A percentile compares a stretch with the other conserved stretches of the same genome.
Evolutionary conservation across 2,329 filamentous ascomycete genomes (phyloP).

Genomic region (Fusarium miscanthi): DNA sequence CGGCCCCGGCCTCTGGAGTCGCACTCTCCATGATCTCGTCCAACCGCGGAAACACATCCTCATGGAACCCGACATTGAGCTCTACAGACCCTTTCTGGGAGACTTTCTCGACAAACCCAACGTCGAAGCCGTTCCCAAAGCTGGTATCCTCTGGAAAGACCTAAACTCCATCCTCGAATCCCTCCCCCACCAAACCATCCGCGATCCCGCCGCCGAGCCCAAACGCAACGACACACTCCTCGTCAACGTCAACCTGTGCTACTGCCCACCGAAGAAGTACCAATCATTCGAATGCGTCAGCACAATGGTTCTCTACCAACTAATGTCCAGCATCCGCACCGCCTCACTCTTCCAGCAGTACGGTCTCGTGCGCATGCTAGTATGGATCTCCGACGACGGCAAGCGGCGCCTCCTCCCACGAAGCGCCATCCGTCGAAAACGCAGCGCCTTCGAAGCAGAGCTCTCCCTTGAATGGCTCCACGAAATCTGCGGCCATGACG

Average conservation of each 20-base stretch:
- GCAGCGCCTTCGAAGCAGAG: constrained; percentile 69
- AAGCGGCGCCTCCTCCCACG: constrained; percentile 70
- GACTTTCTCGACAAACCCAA: constrained; percentile 63
- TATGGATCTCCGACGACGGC: constrained; percentile 75
- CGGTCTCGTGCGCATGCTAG: constrained; percentile 81
- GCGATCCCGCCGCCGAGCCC: constrained; percentile 53
- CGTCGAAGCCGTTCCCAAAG: constrained; percentile 63
- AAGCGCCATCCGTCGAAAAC: constrained; percentile 64
- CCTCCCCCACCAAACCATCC: constrained; percentile 65
- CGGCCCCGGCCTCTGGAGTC: constrained; percentile 81
- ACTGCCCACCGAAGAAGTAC: constrained; percentile 62
- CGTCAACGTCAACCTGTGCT: constrained; percentile 74
- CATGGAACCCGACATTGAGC: constrained; percentile 74
- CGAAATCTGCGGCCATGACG: constrained; percentile 64
- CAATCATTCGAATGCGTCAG: constrained; percentile 66
- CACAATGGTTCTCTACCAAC: constrained; percentile 69
- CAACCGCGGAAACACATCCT: constrained; percentile 85
- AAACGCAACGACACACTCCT: constrained; percentile 78
- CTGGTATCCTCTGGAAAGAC: constrained; percentile 70
- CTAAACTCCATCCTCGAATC: constrained; percentile 63
- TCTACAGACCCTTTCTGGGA: constrained; percentile 71
- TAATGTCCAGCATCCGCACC: constrained; percentile 68
- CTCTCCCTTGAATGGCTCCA: constrained; percentile 68
- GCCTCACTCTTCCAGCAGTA: constrained; percentile 76
- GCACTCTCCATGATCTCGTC: constrained; percentile 77